These are phyloP conservation scores for Gastrolobium bilobum DNA, from an alignment of 306 rosid species.

Conservation along the genomic window DNA sequence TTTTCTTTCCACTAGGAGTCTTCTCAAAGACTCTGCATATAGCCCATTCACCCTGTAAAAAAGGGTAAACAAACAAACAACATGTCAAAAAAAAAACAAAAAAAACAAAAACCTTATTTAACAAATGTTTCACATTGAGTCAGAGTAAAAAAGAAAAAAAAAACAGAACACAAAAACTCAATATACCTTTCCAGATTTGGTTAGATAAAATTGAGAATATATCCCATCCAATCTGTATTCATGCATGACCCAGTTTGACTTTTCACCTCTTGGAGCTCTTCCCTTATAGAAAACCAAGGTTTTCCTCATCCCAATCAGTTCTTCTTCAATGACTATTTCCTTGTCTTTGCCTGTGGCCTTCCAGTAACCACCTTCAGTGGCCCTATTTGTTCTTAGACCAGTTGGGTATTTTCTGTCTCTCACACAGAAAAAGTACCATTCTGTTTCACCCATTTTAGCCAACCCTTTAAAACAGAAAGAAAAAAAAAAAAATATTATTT, in stretches of 20 bases:
- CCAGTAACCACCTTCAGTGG: slow-evolving; percentile 86
- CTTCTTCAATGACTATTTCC: slow-evolving; percentile 57
- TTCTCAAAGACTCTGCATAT: slow-evolving; percentile 71
- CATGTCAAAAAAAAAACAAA: neutral
- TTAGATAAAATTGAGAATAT: slow-evolving; percentile 44
- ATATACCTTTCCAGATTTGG: slow-evolving; percentile 58
- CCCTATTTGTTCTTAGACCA: slow-evolving; percentile 79
- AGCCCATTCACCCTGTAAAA: slow-evolving; percentile 82
- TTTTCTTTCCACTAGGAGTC: slow-evolving; percentile 52
- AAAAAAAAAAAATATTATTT: neutral
- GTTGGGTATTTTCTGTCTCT: slow-evolving; percentile 82
- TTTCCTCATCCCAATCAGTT: slow-evolving; percentile 84
- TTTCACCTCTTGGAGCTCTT: slow-evolving; percentile 80
- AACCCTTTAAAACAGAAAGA: slow-evolving; percentile 59
- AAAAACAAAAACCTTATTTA: neutral
- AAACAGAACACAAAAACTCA: neutral
- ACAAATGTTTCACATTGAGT: neutral
- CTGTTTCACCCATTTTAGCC: slow-evolving; percentile 86
- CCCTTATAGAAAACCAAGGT: slow-evolving; percentile 88
- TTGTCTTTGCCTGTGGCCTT: slow-evolving; percentile 93
- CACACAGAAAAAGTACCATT: slow-evolving; percentile 83
- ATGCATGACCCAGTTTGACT: slow-evolving; percentile 86
- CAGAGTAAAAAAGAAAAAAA: neutral
- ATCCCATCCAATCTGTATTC: slow-evolving; percentile 77
- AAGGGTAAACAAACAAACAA: neutral